phyloP scores from a whole-genome alignment of 2,329 filamentous ascomycete species.

The Aaosphaeria arxii region DNA sequence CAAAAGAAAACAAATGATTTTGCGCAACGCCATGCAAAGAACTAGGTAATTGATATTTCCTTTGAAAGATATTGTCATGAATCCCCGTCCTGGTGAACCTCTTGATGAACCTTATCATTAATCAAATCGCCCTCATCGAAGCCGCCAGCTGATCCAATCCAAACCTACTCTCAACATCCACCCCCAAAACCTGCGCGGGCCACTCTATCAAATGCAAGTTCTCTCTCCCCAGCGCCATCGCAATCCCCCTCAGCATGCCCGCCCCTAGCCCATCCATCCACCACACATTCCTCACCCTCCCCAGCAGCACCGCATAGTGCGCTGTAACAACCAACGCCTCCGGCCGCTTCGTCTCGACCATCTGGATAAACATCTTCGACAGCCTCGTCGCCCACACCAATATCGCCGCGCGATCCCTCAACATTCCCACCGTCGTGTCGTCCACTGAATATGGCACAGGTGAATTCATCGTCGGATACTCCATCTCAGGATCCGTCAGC shows the following conservation, averaged over 20 bases:
- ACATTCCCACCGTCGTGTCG: constrained; percentile 20
- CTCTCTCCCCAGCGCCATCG: constrained; percentile 28
- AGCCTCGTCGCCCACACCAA: constrained; percentile 30
- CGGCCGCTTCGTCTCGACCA: constrained; percentile 26
- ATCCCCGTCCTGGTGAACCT: too few relatives aligned
- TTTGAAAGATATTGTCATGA: too few relatives aligned
- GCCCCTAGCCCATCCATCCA: constrained; percentile 33
- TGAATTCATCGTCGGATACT: constrained; percentile 18
- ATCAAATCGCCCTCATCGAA: too few relatives aligned
- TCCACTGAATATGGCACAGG: constrained; percentile 28
- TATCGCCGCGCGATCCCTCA: constrained; percentile 32
- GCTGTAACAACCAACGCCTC: constrained; percentile 37
- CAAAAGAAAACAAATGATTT: too few relatives aligned
- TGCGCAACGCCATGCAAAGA: too few relatives aligned
- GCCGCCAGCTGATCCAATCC: not conserved
- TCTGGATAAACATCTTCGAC: constrained; percentile 24
- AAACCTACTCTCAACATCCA: constrained; percentile 12
- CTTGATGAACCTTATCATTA: too few relatives aligned
- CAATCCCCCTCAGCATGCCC: constrained; percentile 30
- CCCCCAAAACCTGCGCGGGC: constrained; percentile 25
- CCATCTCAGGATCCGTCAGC: constrained; percentile 18
- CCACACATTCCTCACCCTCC: constrained; percentile 31
- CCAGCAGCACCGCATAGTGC: constrained; percentile 36
- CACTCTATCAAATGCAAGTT: constrained; percentile 29
- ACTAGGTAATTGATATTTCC: too few relatives aligned